Base-by-base conservation (phyloP, 208 protist genomes). In the Angomonas desouzai region DNA sequence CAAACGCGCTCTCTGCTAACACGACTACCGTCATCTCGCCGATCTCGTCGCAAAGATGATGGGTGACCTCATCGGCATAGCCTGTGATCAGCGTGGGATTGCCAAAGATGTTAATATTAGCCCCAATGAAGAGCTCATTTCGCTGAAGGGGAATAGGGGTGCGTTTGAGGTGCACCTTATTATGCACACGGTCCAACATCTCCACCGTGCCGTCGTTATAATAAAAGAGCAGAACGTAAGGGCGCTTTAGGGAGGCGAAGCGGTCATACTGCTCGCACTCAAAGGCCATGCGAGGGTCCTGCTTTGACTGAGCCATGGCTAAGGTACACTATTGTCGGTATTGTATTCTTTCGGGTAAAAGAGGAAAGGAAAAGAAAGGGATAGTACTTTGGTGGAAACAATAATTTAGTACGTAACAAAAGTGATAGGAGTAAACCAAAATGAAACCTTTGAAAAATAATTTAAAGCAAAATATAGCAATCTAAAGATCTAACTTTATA, bases 31-130 rank as follows among this genome's bases (percentile, higher is more conserved):
- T 92, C 11, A 25, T 60, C 59, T 96, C 89, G 55, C 62, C 81
- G 22, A 73, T 55, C 49, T 87, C 76, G 48, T 84, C 76, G 70
- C 85, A 89, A 23, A 95, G 77, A 55, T 89, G 81, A 10, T 76
- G 70, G 9, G 89, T 95, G 36, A 91, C 86, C 53, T 85, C 78
- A 62, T 95, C 86, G 29, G 85, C 85, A 74, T 87, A 92, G 10
- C 61, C 76, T 22, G 77, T 89, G 28, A 95, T 64, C 38, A 48
- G 78, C 0, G 85, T 81, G 29, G 79, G 66, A 32, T 78, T 79
- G 29, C 89, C 89, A 30, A 87, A 71, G 22, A 93, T 71, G 55
- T 80, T 83, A 20, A 96, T 34, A 11, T 70, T 74, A 9, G 80
- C 49, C 32, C 87, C 87, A 29, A 91, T 43, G 29, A 76, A 81